Evolutionary conservation across 2,329 filamentous ascomycete genomes (phyloP).

Genomic region (Penicillium sp.): DNA sequence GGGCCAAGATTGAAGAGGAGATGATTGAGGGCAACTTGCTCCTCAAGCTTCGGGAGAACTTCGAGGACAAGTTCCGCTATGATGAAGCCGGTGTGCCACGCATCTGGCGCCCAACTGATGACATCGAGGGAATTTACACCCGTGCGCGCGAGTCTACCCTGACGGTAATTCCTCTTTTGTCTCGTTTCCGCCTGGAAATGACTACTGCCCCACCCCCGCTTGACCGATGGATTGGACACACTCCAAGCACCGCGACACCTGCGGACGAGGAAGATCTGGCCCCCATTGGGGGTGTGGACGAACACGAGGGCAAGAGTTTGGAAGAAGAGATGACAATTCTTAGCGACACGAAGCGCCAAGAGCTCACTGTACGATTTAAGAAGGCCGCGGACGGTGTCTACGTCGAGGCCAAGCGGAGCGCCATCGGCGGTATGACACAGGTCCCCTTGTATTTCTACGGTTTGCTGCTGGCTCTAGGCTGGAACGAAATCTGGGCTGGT

Average conservation of each 20-base stretch:
- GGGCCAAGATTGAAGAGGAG: constrained; percentile 91
- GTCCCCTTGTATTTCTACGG: constrained; percentile 94
- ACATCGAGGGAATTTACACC: constrained; percentile 95
- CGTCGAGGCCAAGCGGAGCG: constrained; percentile 94
- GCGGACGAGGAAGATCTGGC: constrained; percentile 87
- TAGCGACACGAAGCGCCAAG: constrained; percentile 82
- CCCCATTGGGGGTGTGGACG: constrained; percentile 90
- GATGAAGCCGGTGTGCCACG: constrained; percentile 91
- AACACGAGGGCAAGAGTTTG: constrained; percentile 88
- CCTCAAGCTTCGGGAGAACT: constrained; percentile 94
- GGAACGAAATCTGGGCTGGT: constrained; percentile 97
- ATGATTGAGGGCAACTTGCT: constrained; percentile 97
- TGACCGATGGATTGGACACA: constrained; percentile 74
- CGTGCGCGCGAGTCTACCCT: constrained; percentile 89
- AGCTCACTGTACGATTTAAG: constrained; percentile 92
- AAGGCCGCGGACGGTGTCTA: constrained; percentile 98
- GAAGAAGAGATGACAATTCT: constrained; percentile 98
- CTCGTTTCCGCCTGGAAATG: constrained; percentile 73
- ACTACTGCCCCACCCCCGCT: constrained; percentile 79
- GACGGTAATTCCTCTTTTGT: constrained; percentile 82
- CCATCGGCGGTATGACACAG: constrained; percentile 91
- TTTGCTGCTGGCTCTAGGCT: constrained; percentile 84
- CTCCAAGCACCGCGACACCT: constrained; percentile 69
- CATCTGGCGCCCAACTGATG: constrained; percentile 94
- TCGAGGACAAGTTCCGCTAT: constrained; percentile 98